Evolutionary conservation across 1,284 basidiomycete genomes (phyloP).

Genomic region (Fomitopsis pinicola): DNA sequence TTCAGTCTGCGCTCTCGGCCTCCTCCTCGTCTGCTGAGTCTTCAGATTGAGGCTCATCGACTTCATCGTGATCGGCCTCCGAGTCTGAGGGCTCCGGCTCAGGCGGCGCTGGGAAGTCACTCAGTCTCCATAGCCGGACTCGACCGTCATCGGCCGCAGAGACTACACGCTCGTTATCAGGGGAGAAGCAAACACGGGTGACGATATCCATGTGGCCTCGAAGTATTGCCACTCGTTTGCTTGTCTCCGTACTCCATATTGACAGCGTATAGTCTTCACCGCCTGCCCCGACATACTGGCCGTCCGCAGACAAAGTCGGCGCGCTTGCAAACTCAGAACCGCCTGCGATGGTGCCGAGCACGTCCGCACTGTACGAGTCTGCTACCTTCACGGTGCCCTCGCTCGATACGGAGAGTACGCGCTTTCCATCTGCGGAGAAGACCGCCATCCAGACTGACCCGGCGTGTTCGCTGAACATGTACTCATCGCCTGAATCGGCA

Average conservation of each 20-base stretch:
- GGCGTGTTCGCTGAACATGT: constrained; percentile 14
- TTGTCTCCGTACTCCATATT: constrained; percentile 2
- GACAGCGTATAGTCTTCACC: background rate
- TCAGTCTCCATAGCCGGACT: background rate
- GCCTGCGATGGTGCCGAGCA: constrained; percentile 8
- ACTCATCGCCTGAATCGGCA: constrained; percentile 15
- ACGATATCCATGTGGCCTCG: background rate
- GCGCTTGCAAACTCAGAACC: constrained; percentile 12
- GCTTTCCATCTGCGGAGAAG: constrained; percentile 13
- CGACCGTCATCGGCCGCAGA: constrained; percentile 1
- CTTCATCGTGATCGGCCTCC: background rate
- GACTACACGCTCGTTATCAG: background rate
- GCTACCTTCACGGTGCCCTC: constrained; percentile 12
- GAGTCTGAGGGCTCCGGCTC: background rate
- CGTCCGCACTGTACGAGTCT: constrained; percentile 15
- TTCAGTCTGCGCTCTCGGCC: background rate
- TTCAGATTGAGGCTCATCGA: background rate
- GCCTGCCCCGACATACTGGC: background rate
- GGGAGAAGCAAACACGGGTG: constrained; percentile 2
- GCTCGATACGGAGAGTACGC: constrained; percentile 13
- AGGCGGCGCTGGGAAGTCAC: background rate
- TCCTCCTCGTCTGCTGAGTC: background rate
- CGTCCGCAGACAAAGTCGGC: constrained; percentile 10
- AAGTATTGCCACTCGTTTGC: background rate
- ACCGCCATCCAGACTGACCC: constrained; percentile 13